Evolutionary conservation across 768 basidiomycete genomes (phyloP).

Genomic region (Harrya chromipes): DNA sequence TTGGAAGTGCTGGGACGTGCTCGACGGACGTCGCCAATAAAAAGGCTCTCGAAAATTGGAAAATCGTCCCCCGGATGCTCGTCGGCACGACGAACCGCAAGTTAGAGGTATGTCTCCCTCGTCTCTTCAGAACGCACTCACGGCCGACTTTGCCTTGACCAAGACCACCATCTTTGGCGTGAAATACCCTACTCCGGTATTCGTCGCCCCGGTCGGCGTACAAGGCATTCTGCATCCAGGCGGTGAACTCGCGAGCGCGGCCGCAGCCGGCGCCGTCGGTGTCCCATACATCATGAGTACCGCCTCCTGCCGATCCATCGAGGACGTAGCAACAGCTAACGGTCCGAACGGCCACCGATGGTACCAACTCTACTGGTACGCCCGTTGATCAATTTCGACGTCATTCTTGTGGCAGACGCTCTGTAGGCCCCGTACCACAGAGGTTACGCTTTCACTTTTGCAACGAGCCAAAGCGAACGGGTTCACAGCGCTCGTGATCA

Average conservation of each 20-base stretch:
- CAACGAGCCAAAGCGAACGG: constrained; percentile 62
- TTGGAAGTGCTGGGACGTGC: constrained; percentile 71
- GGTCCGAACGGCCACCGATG: constrained; percentile 61
- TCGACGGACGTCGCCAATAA: constrained; percentile 67
- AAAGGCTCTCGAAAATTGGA: constrained; percentile 60
- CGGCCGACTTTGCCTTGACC: background rate
- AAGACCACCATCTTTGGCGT: constrained; percentile 73
- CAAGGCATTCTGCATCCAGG: constrained; percentile 71
- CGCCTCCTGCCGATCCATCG: constrained; percentile 68
- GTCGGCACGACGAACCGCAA: constrained; percentile 53
- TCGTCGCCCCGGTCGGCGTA: constrained; percentile 75
- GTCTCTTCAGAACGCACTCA: background rate
- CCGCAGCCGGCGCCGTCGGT: constrained; percentile 57
- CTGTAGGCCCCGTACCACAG: constrained; percentile 57
- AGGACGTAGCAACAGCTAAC: constrained; percentile 73
- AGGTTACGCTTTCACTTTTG: constrained; percentile 62
- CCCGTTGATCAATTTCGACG: background rate
- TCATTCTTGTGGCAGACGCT: no score
- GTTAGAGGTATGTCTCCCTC: constrained; percentile 48
- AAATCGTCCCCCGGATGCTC: constrained; percentile 81
- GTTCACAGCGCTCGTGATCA: constrained; percentile 72
- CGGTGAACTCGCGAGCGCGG: constrained; percentile 68
- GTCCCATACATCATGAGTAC: constrained; percentile 77
- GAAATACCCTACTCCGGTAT: constrained; percentile 55
- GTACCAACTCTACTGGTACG: constrained; percentile 81